A percentile compares a stretch with the other conserved stretches of the same genome.
phyloP scores from a whole-genome alignment of 768 basidiomycete species.

The Lactifluus subvellereus region DNA sequence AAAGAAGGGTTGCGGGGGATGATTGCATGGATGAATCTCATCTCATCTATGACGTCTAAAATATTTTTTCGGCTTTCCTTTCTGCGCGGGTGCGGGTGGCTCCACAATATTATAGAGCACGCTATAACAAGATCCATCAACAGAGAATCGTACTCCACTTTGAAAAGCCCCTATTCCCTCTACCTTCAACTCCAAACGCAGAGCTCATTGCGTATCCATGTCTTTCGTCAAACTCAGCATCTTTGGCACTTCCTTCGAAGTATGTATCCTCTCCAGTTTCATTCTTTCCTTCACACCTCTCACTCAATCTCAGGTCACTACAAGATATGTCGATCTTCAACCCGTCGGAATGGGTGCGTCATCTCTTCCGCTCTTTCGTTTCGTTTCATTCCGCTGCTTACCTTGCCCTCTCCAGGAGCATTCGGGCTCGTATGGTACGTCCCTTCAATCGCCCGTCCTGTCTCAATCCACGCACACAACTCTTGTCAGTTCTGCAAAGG shows the following conservation, averaged over 20 bases:
- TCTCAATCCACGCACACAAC: background rate
- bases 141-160: background rate
- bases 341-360: slow-evolving; percentile 96
- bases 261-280: slow-evolving; percentile 29
- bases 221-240: slow-evolving; percentile 98
- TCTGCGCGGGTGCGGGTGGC: background rate
- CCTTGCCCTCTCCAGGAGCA: slow-evolving; percentile 51
- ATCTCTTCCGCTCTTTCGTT: slow-evolving; percentile 2
- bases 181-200: slow-evolving; percentile 28
- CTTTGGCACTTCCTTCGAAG: slow-evolving; percentile 98
- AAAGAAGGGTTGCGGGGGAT: too few species aligned
- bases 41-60: slow-evolving; percentile 8
- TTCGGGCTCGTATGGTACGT: slow-evolving; percentile 94
- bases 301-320: slow-evolving; percentile 68
- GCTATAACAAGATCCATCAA: background rate
- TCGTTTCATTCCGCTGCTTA: background rate
- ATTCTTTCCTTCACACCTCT: background rate
- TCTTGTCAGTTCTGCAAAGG: slow-evolving; percentile 73
- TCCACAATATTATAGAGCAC: background rate
- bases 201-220: slow-evolving; percentile 35
- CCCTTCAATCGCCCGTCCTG: background rate
- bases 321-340: slow-evolving; percentile 97
- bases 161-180: slow-evolving; percentile 9
- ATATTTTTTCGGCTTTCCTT: too few species aligned
- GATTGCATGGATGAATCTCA: background rate